phyloP scores from a whole-genome alignment of 257 asterid genomes.

The Nicotiana sylvestris region DNA sequence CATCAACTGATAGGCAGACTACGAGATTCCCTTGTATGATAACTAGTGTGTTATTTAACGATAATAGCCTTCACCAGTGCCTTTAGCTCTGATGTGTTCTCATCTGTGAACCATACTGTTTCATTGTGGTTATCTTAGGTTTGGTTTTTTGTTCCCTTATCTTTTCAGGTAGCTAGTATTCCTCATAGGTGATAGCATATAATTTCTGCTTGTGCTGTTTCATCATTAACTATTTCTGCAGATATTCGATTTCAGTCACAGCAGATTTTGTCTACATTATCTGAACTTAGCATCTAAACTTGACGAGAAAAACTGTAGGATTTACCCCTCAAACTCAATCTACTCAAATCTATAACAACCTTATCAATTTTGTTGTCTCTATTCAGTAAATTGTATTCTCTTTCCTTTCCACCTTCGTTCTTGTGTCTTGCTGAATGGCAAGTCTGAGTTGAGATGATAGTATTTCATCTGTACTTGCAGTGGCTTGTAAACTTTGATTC shows the following conservation, averaged over 20 bases:
- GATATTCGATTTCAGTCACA: neutral
- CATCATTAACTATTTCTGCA: neutral
- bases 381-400: neutral
- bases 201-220: neutral
- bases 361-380: neutral
- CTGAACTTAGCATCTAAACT: neutral
- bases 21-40: neutral
- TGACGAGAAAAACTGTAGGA: neutral
- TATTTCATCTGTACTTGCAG: neutral
- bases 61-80: neutral
- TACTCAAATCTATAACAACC: neutral
- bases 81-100: neutral
- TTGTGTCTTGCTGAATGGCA: neutral
- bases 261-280: neutral
- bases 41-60: neutral
- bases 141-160: neutral
- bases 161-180: neutral
- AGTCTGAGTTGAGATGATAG: neutral
- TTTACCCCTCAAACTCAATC: neutral
- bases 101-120: neutral
- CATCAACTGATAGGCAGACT: neutral
- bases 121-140: neutral
- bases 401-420: neutral
- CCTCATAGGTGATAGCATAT: neutral
- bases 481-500: neutral